A percentile compares a stretch with the other conserved stretches of the same genome.
Conservation (phyloP, 2,329 filamentous ascomycete species). For the Hymenotorrendiella dingleyae region DNA sequence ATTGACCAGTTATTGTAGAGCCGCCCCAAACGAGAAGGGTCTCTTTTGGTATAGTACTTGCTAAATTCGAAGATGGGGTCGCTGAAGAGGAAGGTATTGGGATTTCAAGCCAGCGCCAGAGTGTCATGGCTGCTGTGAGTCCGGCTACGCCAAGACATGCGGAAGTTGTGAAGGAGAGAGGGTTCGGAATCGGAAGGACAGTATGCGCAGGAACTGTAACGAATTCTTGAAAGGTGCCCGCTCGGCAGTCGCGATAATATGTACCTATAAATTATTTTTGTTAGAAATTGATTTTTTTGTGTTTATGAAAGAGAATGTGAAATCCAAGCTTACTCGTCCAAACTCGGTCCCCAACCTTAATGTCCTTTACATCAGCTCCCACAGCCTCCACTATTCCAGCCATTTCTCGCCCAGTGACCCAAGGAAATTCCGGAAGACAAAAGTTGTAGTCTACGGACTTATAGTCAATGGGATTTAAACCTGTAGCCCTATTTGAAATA, state of each 20-base stretch:
- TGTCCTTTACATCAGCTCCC: slow-evolving; percentile 10
- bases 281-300: slow-evolving; percentile 14
- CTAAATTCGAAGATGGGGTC: background rate
- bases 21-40: slow-evolving; percentile 37
- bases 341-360: slow-evolving; percentile 17
- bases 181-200: slow-evolving; percentile 34
- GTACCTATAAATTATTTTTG: slow-evolving; percentile 33
- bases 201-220: slow-evolving; percentile 38
- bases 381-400: slow-evolving; percentile 16
- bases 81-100: slow-evolving; percentile 15
- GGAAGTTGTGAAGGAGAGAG: slow-evolving; percentile 31
- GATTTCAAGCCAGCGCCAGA: slow-evolving; percentile 37
- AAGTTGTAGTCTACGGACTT: slow-evolving; percentile 37
- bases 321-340: slow-evolving; percentile 26
- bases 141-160: slow-evolving; percentile 37
- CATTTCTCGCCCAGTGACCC: slow-evolving; percentile 19
- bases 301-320: slow-evolving; percentile 28
- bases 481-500: slow-evolving; percentile 31
- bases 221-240: slow-evolving; percentile 38
- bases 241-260: slow-evolving; percentile 37
- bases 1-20: slow-evolving; percentile 37
- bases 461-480: slow-evolving; percentile 42
- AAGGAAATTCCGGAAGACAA: slow-evolving; percentile 32
- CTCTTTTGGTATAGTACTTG: background rate
- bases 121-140: slow-evolving; percentile 37